Evolutionary conservation across 2,329 filamentous ascomycete species (phyloP), one percentile per base, ranked within the genome.

Genomic region (Sporothrix pallida): DNA sequence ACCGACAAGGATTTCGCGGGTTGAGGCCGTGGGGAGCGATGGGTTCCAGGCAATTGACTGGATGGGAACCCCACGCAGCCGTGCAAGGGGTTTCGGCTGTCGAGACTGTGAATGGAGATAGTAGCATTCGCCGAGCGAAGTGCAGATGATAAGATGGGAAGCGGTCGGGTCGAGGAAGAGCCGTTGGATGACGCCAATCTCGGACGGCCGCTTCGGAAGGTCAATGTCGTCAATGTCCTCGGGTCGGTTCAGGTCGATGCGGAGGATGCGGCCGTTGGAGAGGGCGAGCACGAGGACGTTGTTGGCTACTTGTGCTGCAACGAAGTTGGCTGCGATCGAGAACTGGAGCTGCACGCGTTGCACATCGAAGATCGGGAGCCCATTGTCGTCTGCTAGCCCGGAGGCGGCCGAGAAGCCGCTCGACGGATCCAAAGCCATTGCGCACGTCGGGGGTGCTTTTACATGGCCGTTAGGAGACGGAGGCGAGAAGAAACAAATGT

Each of bases 201-300:
- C 95, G 52, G 93, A 92, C 17, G 93, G 90, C 79, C 95, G 96
- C 84, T 97, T 97, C 52, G 96, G 96, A 8, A 99, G 89, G 82
- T 99, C 96, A 81, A 99, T 97, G 83, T 99, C 93, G 83, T 99
- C 96, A 79, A 99, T 98, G 82, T 99, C 96, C 80, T 95, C 93
- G 6, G 96, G 93, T 79, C 92, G 93, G 82, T 98, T 94, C 70
- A 98, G 85, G 81, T 98, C 96, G 81, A 99, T 99, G 75, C 96
- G 90, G 74, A 99, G 85, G 76, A 99, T 96, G 78, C 95, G 92
- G 70, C 94, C 94, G 74, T 95, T 98, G 5, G 94, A 95, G 52
- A 99, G 88, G 56, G 96, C 96, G 70, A 99, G 87, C 26, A 98
- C 91, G 73, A 99, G 88, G 75, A 98, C 95, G 85, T 99, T 98